Conservation (phyloP, 176 grass and related monocot species). For the Urochloa ruziziensis region DNA sequence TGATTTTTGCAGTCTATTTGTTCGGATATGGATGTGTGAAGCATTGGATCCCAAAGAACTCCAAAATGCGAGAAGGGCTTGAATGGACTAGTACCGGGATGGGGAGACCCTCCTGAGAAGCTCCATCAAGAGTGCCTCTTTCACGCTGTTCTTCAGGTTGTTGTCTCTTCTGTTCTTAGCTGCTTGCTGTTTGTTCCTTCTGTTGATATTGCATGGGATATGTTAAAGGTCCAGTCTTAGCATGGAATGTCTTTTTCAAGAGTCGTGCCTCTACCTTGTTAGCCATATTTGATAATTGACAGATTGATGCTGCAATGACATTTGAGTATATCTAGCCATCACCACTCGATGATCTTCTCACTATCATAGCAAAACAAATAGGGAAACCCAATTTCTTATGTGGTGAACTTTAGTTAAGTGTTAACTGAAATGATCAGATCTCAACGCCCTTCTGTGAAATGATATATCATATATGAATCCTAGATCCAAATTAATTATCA, state of each 20-base stretch:
- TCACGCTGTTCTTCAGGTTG: conserved; percentile 62
- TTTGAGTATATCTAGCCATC: neutral
- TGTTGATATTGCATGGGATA: neutral
- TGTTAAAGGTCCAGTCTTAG: neutral
- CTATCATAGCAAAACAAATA: neutral
- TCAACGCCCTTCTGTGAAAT: neutral
- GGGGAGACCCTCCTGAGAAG: conserved; percentile 98
- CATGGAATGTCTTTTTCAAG: neutral
- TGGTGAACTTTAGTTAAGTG: neutral
- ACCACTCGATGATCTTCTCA: neutral
- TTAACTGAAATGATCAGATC: neutral
- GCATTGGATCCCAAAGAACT: conserved; percentile 99
- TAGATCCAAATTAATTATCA: neutral
- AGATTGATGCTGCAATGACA: neutral
- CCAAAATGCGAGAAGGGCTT: conserved; percentile 91
- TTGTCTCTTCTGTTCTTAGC: conserved; percentile 4
- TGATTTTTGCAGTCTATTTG: conserved; percentile 45
- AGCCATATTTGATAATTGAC: neutral
- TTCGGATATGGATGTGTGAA: conserved; percentile 59
- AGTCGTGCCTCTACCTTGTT: neutral
- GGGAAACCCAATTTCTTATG: neutral
- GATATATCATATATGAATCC: neutral
- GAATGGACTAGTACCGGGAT: conserved; percentile 96
- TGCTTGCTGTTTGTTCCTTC: neutral
- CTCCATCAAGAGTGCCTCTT: conserved; percentile 78